These are phyloP conservation scores for Pseudogymnoascus sp. DNA, from an alignment of 2,329 filamentous ascomycete species.

Conservation along the genomic window DNA sequence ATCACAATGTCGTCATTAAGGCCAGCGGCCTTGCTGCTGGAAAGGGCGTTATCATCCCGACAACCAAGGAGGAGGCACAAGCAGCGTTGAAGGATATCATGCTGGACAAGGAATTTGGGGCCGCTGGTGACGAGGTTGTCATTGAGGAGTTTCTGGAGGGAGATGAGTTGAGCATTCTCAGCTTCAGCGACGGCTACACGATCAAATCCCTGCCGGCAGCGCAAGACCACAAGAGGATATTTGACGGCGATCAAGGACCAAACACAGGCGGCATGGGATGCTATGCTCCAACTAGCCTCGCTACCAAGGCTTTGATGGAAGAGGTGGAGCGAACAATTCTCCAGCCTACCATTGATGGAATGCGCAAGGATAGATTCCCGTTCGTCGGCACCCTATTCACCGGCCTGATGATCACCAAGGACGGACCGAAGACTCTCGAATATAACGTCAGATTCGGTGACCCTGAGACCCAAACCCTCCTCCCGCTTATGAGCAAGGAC, in stretches of 20 bases:
- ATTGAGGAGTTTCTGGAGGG: conserved; percentile 91
- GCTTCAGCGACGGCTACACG: conserved; percentile 83
- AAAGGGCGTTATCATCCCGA: conserved; percentile 77
- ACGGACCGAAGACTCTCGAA: conserved; percentile 76
- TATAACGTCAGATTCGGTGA: conserved; percentile 94
- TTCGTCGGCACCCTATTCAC: conserved; percentile 76
- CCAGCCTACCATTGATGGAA: conserved; percentile 83
- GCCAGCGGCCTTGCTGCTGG: conserved; percentile 86
- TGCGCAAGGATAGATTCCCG: conserved; percentile 71
- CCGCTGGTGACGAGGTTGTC: conserved; percentile 83
- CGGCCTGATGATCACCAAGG: conserved; percentile 84
- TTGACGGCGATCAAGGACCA: conserved; percentile 80
- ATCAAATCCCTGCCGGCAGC: conserved; percentile 80
- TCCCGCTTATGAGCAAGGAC: conserved; percentile 69
- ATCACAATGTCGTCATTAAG: conserved; percentile 83
- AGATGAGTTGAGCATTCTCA: conserved; percentile 86
- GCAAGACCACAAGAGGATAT: conserved; percentile 94
- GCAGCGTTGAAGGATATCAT: conserved; percentile 82
- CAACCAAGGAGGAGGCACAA: conserved; percentile 72
- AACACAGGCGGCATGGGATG: conserved; percentile 98
- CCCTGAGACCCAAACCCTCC: conserved; percentile 81
- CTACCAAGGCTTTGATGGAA: conserved; percentile 65
- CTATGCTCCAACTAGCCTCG: conserved; percentile 83
- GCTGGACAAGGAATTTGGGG: conserved; percentile 78
- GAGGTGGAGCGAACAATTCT: conserved; percentile 75